Evolutionary conservation across 768 basidiomycete species (phyloP), one percentile per base, ranked within the genome.

Genomic region (Boletus sensibilis): DNA sequence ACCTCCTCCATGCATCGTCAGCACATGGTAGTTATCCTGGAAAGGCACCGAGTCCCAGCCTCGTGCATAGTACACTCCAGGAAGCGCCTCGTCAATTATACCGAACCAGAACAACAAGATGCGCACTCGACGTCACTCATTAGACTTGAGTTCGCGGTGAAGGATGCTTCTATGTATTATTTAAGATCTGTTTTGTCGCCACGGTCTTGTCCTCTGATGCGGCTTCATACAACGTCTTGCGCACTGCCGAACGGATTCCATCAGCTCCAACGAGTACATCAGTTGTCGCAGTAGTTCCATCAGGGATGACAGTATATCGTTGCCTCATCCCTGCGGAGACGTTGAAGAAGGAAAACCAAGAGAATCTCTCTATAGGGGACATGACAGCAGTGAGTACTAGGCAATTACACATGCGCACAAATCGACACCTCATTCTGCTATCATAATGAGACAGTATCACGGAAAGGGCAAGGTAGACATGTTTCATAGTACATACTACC

Each of bases 281-380:
- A n/a, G n/a, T n/a, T n/a, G n/a, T n/a, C n/a, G n/a, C n/a, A n/a
- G n/a, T n/a, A n/a, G n/a, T n/a, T n/a, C n/a, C n/a, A n/a, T n/a
- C n/a, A 1, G 81, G 82, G 10, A 71, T 70, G 2, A 52, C 67
- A 3, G 69, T 69, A 1, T 81, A 82, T 53, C 70, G 80, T 4
- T 64, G 58, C 5, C 60, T 80, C 25, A 59, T 79, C 27, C 59
- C 76, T 5, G 68, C 65, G 2, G 68, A 74, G n/a, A 53, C 52
- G 4, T 52, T 81, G 50, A 56, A 49, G n/a, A 53, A 58, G 38
- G 59, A 61, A 14, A 21, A 61, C 33, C 74, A 64, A n/a, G n/a
- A n/a, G 3, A 61, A 68, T 29, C 18, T 39, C 5, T 54, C 65
- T 4, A 37, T 76, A 14, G 60, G 53, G 5, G 37, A 53, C 0